Evolutionary conservation across 225 moss, liverwort and hornwort genomes (phyloP).

Genomic region (Sphagnum tenellum): DNA sequence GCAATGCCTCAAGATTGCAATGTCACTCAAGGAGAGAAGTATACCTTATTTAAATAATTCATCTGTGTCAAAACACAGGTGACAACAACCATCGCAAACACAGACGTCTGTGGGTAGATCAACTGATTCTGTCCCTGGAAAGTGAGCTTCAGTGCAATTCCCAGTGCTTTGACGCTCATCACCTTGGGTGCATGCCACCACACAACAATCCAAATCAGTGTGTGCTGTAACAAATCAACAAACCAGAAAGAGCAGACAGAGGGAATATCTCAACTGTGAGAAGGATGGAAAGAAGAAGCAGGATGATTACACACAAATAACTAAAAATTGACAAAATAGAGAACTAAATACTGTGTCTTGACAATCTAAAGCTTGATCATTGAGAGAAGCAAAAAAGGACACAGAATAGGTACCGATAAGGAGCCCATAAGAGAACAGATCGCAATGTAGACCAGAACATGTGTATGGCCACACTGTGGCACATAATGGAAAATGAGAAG

Average conservation of each 20-base stretch:
- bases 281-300: too few species aligned
- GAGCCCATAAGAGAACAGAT: slow-evolving; percentile 99
- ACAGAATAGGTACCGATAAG: slow-evolving; percentile 45
- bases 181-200: slow-evolving; percentile 22
- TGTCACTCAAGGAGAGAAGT: neutral
- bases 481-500: slow-evolving; percentile 92
- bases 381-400: neutral
- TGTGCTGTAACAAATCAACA: too few species aligned
- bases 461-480: slow-evolving; percentile 74
- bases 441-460: slow-evolving; percentile 94
- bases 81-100: slow-evolving; percentile 78
- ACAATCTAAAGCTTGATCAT: too few species aligned
- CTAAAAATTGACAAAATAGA: neutral
- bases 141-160: slow-evolving; percentile 86
- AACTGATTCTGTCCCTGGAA: slow-evolving; percentile 87
- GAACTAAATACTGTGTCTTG: too few species aligned
- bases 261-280: neutral
- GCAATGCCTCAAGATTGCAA: too few species aligned
- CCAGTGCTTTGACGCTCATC: slow-evolving; percentile 88
- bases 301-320: neutral
- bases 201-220: too few species aligned
- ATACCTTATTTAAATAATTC: slow-evolving; percentile 85
- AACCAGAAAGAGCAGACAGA: neutral
- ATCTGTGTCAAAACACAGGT: slow-evolving; percentile 83
- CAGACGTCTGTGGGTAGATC: slow-evolving; percentile 70